Evolutionary conservation across 2,329 filamentous ascomycete genomes (phyloP), one percentile per base, ranked within the genome.

Genomic region (Orbilia blumenaviensis): DNA sequence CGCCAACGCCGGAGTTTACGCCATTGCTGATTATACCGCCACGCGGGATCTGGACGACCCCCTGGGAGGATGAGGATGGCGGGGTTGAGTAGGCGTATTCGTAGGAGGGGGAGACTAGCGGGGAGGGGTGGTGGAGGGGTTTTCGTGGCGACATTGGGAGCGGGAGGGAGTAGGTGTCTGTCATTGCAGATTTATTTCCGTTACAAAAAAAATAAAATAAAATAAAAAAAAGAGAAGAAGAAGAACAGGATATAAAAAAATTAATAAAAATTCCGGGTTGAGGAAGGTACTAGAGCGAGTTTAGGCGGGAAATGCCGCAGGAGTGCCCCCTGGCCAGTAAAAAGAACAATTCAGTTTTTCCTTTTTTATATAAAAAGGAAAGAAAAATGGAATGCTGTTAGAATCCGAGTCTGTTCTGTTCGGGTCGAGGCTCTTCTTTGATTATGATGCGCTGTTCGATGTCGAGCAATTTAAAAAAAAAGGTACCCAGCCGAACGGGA

Each of bases 91-190:
- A 77, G 56, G 66, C 66, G 66, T 77, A 71, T 71, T 77, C 73
- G 73, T 77, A 77, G 50, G 73, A 77, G 4, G 73, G 64, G 27
- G 71, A 61, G 66, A 71, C 73, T 34, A 73, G 62, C 2, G 71
- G 71, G 25, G 52, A 66, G 9, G 58, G 60, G 27, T 69, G 72
- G 64, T 71, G 66, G 29, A 48, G 66, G 14, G 50, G 29, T 62
- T 77, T 77, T 50, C 73, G 66, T 36, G 48, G 27, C 29, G 66
- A 77, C 73, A 77, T 77, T 66, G 73, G 73, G 34, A 77, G 66
- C 38, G 73, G 73, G 73, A 77, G 73, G 61, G 73, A 64, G 73
- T 77, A 77, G 25, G 73, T 71, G 56, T 77, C 73, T 69, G 73
- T 77, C 73, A 77, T 77, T 64, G 44, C 61, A 32, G 32, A 46